These are phyloP conservation scores for Herpetomonas samuelpessoai DNA, from an alignment of 208 protist genomes.

Conservation along the genomic window DNA sequence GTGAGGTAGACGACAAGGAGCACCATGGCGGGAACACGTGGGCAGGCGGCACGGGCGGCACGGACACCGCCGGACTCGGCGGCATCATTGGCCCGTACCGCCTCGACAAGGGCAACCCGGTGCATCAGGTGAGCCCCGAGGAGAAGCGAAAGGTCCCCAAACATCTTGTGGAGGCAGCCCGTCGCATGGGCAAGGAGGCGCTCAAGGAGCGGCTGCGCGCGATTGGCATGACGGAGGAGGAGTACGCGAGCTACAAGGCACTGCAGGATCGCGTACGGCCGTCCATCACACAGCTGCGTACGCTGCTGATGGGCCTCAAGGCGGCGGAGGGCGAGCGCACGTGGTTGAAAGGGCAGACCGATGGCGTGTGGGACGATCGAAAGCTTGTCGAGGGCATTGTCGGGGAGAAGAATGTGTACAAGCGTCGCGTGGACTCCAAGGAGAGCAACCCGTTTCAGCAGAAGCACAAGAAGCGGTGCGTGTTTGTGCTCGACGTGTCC, in stretches of 20 bases:
- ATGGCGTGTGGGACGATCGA: constrained; percentile 90
- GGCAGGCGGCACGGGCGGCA: constrained; percentile 88
- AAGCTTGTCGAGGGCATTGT: constrained; percentile 92
- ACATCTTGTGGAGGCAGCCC: constrained; percentile 74
- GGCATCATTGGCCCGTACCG: constrained; percentile 89
- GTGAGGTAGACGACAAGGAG: constrained; percentile 85
- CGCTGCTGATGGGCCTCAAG: constrained; percentile 74
- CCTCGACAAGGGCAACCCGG: constrained; percentile 80
- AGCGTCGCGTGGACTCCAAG: constrained; percentile 76
- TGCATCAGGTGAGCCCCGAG: constrained; percentile 88
- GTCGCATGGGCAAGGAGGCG: constrained; percentile 72
- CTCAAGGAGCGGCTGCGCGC: constrained; percentile 60
- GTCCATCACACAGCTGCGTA: constrained; percentile 60
- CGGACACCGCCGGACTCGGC: constrained; percentile 82
- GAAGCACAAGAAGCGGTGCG: constrained; percentile 79
- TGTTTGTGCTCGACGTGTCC: constrained; percentile 92
- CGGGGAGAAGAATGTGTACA: constrained; percentile 91
- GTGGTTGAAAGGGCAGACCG: constrained; percentile 87
- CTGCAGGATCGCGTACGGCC: constrained; percentile 61
- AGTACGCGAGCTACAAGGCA: constrained; percentile 61
- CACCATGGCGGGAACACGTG: constrained; percentile 93
- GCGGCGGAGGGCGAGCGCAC: constrained; percentile 79
- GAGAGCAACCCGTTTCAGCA: constrained; percentile 64
- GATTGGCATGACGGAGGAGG: constrained; percentile 71
- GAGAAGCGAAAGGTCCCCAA: constrained; percentile 83